phyloP scores from a whole-genome alignment of 306 rosid genomes.

The Dalbergia oliveri region DNA sequence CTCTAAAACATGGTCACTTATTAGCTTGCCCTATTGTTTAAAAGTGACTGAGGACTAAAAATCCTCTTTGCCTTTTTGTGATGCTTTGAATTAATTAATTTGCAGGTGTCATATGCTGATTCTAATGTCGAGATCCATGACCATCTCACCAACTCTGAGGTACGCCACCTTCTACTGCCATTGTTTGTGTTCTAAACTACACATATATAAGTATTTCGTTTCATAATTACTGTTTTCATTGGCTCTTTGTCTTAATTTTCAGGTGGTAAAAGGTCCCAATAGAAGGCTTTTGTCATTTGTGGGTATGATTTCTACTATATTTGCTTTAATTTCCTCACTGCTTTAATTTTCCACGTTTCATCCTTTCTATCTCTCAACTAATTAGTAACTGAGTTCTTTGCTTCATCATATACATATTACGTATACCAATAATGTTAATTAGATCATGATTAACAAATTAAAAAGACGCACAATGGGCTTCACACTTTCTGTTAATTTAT shows the following conservation, averaged over 20 bases:
- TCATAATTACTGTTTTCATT: neutral
- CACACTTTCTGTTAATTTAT: neutral
- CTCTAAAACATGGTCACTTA: neutral
- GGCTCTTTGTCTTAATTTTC: neutral
- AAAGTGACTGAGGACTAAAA: neutral
- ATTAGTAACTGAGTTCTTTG: neutral
- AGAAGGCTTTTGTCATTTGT: constrained; percentile 50
- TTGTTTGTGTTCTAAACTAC: neutral
- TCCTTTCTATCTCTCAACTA: neutral
- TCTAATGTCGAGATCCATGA: constrained; percentile 45
- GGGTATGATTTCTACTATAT: constrained; percentile 43
- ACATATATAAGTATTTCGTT: no score
- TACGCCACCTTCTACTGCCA: neutral
- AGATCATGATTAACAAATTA: neutral
- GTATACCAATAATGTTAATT: neutral
- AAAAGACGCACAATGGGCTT: neutral
- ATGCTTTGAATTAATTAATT: constrained; percentile 23
- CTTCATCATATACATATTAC: neutral
- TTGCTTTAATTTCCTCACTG: neutral
- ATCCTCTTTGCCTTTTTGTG: neutral
- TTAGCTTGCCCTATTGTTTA: neutral
- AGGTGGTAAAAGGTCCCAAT: constrained; percentile 57
- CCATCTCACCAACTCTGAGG: constrained; percentile 42
- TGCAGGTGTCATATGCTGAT: constrained; percentile 45
- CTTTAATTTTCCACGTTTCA: neutral